Conservation (phyloP, 208 protist genomes). For the Acanthamoeba royreba region DNA sequence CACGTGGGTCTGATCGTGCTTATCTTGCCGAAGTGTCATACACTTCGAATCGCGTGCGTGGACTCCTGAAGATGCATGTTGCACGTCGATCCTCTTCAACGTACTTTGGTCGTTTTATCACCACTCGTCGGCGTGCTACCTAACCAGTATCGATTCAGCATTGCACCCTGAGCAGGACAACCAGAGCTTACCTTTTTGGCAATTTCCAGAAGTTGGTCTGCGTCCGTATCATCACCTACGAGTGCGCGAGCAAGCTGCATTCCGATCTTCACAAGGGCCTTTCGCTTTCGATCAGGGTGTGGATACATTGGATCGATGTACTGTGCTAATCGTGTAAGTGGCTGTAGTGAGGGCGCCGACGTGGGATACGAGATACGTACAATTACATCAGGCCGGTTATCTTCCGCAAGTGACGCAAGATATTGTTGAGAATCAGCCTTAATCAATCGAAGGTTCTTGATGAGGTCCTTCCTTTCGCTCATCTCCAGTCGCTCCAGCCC, state of each 20-base stretch:
- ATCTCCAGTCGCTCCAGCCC: background rate
- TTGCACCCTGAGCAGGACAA: background rate
- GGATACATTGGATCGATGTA: constrained; percentile 45
- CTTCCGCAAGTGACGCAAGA: background rate
- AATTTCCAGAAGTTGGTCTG: background rate
- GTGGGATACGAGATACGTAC: background rate
- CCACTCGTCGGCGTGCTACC: background rate
- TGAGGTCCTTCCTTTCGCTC: background rate
- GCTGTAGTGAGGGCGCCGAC: background rate
- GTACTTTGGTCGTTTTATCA: constrained; percentile 28
- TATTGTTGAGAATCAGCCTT: background rate
- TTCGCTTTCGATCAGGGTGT: background rate
- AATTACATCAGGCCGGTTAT: background rate
- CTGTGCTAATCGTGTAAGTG: background rate
- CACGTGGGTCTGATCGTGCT: too few relatives aligned
- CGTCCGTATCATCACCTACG: constrained; percentile 20
- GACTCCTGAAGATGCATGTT: background rate
- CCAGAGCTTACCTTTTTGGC: background rate
- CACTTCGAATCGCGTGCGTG: constrained; percentile 27
- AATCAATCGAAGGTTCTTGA: background rate
- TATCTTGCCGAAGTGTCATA: too few relatives aligned
- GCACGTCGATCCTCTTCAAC: background rate
- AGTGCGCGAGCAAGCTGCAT: constrained; percentile 23
- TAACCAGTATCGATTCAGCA: background rate
- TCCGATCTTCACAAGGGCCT: background rate